Percentiles rank a stretch among this genome's conserved stretches.
phyloP scores from a whole-genome alignment of 169 alveolate genomes.

The Cryptosporidium xiaoi region DNA sequence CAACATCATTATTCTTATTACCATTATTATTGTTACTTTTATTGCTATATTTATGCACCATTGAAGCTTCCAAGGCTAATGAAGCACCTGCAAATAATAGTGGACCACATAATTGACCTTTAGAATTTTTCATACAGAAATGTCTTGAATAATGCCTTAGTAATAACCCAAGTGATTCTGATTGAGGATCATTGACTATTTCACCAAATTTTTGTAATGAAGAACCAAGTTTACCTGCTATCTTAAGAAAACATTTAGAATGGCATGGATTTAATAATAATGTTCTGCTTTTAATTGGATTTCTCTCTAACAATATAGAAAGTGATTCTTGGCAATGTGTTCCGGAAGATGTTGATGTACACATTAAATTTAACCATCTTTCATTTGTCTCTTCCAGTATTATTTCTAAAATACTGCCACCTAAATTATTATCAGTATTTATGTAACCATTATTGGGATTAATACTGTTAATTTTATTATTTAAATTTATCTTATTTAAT shows the following conservation, averaged over 20 bases:
- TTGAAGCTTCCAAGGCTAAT: constrained; percentile 43
- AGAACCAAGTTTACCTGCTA: constrained; percentile 79
- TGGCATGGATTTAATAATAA: constrained; percentile 79
- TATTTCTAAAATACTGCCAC: constrained; percentile 61
- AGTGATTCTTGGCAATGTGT: constrained; percentile 81
- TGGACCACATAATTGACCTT: constrained; percentile 79
- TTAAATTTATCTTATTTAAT: background rate
- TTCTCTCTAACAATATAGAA: constrained; percentile 75
- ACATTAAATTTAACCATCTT: constrained; percentile 76
- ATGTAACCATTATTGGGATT: background rate
- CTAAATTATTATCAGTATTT: background rate
- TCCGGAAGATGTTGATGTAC: constrained; percentile 75
- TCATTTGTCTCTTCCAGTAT: constrained; percentile 78
- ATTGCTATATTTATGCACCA: background rate
- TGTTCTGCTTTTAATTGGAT: constrained; percentile 78
- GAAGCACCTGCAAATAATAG: constrained; percentile 75
- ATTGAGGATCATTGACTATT: constrained; percentile 77
- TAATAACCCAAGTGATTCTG: constrained; percentile 77
- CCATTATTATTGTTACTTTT: constrained; percentile 37
- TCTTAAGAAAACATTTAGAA: constrained; percentile 79
- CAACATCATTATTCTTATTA: constrained; percentile 24
- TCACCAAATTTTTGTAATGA: constrained; percentile 78
- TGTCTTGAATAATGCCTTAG: constrained; percentile 79
- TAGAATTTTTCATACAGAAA: constrained; percentile 75
- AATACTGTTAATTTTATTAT: no score